Percentiles rank a stretch among this genome's conserved stretches.
Conservation (phyloP, 768 basidiomycete species). For the Termitomyces bulborhizus region DNA sequence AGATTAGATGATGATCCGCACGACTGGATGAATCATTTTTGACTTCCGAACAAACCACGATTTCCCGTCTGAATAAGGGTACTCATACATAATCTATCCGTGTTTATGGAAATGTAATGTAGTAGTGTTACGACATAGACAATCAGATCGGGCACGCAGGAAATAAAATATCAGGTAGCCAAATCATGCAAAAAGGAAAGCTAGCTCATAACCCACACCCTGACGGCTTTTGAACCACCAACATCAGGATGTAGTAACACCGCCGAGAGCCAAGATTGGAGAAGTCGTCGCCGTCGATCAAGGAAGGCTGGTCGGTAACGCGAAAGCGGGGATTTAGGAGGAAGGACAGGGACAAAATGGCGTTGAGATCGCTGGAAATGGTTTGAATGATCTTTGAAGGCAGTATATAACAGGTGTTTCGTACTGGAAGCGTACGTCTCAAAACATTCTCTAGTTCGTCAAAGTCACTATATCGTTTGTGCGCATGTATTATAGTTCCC, state of each 20-base stretch:
- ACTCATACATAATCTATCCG: not conserved
- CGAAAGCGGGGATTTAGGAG: slow-evolving; percentile 63
- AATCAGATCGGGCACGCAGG: not conserved
- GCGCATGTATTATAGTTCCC: slow-evolving; percentile 58
- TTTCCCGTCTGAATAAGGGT: not conserved
- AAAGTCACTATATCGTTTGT: slow-evolving; percentile 67
- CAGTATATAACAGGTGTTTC: slow-evolving; percentile 10
- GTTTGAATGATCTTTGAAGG: not conserved
- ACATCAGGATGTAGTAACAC: slow-evolving; percentile 68
- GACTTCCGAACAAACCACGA: not conserved
- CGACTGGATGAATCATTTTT: not conserved
- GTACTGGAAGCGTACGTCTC: slow-evolving; percentile 45
- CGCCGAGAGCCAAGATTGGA: slow-evolving; percentile 62
- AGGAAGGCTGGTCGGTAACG: slow-evolving; percentile 66
- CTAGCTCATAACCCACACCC: slow-evolving; percentile 54
- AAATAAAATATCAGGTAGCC: no score
- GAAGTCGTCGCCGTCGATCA: slow-evolving; percentile 49
- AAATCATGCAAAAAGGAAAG: not conserved
- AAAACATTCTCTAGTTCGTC: slow-evolving; percentile 45
- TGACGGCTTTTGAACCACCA: slow-evolving; percentile 53
- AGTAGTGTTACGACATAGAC: not conserved
- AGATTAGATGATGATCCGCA: not conserved
- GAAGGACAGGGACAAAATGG: slow-evolving; percentile 50
- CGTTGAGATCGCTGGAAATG: slow-evolving; percentile 23
- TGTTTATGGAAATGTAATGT: no score